Evolutionary conservation across 305 asterid genomes (phyloP), one percentile per base, ranked within the genome.

Genomic region (Salvia sclarea): DNA sequence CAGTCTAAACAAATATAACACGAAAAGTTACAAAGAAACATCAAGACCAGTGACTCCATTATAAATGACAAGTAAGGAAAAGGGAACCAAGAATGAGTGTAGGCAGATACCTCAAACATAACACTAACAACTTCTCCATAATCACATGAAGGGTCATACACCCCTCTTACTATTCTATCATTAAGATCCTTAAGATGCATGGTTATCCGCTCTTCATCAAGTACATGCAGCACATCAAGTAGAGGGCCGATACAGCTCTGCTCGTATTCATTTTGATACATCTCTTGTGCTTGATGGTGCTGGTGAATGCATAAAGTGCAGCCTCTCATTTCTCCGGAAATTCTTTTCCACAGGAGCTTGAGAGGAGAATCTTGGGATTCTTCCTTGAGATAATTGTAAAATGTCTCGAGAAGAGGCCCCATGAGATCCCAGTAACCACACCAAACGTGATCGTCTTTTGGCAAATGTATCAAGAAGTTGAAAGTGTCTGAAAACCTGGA

Each of bases 401-500:
- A 91, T 64, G 99, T 89, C 83, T 94, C 99, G 50, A 94, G 84
- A 55, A 94, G 86, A 64, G 99, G 99, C 30, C 98, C 97, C 98
- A 94, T 94, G 33, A 94, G 71, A 63, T 89, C 95, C 95, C 91
- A 90, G 35, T 80, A 82, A 61, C 87, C 86, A 65, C 99, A 94
- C 98, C 99, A 94, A 57, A 89, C 90, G 73, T 94, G 99, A 25
- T 74, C 69, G 64, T 79, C 89, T 33, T 77, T 66, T 11, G 98
- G 94, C 80, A 91, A 78, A 70, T 78, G 66, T 49, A 78, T 88
- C 82, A 94, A 68, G 72, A 89, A 83, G 76, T 73, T 88, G 92
- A 91, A 94, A 65, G 95, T 95, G 70, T 94, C 97, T 16, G 93
- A 81, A 85, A 94, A 94, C 98, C 98, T 92, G 90, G 64, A 73